Conservation (phyloP, 139 green algal species). For the Helicosporidium sp. region DNA sequence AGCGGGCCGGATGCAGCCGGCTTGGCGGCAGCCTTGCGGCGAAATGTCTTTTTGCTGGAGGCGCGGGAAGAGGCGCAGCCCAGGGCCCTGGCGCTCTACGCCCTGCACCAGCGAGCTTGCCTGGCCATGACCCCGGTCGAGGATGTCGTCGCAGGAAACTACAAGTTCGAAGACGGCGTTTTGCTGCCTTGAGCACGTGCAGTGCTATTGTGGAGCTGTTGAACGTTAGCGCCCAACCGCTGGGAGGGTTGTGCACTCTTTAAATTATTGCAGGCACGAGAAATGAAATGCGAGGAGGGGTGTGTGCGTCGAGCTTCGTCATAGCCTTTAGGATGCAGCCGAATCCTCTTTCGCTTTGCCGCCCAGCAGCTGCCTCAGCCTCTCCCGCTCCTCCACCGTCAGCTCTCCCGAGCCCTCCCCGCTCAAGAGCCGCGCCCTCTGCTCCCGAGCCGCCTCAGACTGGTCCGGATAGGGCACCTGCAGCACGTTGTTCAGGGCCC, state of each 20-base stretch:
- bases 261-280: too few species aligned
- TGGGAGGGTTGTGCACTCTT: too few species aligned
- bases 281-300: too few species aligned
- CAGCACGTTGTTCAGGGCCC: slow-evolving; percentile 60
- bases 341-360: background rate
- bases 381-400: slow-evolving; percentile 1
- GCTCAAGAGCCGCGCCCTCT: background rate
- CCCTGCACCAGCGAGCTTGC: slow-evolving; percentile 12
- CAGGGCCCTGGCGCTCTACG: slow-evolving; percentile 13
- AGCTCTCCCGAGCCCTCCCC: background rate
- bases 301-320: too few species aligned
- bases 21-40: slow-evolving; percentile 15
- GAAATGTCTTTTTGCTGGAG: slow-evolving; percentile 28
- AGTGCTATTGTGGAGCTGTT: too few species aligned
- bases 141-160: slow-evolving; percentile 13
- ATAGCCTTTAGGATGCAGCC: too few species aligned
- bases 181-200: too few species aligned
- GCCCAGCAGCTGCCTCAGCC: slow-evolving; percentile 1
- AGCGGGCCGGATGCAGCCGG: background rate
- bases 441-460: background rate
- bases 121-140: slow-evolving; percentile 14
- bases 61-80: slow-evolving; percentile 4
- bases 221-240: too few species aligned
- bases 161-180: too few species aligned
- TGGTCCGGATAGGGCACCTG: slow-evolving; percentile 15